Percentiles rank a stretch among this genome's conserved stretches.
Conservation (phyloP, 352 stramenopile species). For the Phytophthora pini region DNA sequence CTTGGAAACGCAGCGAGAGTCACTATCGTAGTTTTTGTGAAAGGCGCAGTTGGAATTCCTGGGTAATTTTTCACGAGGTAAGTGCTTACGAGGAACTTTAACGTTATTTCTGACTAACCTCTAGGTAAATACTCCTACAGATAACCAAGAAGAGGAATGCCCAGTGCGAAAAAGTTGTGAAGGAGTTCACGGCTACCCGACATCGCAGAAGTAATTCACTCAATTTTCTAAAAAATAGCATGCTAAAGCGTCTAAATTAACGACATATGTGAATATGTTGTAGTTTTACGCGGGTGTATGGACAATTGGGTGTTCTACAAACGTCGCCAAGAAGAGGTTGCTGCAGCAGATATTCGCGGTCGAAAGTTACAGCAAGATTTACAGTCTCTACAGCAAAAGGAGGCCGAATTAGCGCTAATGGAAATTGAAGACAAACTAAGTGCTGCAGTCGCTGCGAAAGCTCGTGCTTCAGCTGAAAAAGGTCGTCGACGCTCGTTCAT, state of each 20-base stretch:
- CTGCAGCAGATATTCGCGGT: slow-evolving; percentile 46
- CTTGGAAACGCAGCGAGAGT: slow-evolving; percentile 37
- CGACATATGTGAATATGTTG: neutral
- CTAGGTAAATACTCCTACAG: no score
- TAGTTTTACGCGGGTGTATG: slow-evolving; percentile 34
- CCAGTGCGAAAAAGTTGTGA: slow-evolving; percentile 29
- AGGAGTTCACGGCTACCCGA: slow-evolving; percentile 39
- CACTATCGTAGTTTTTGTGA: slow-evolving; percentile 22
- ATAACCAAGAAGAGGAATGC: slow-evolving; percentile 33
- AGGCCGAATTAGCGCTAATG: slow-evolving; percentile 47
- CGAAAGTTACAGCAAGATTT: slow-evolving; percentile 50
- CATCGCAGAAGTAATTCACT: slow-evolving; percentile 43
- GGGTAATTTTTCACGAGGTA: slow-evolving; percentile 47
- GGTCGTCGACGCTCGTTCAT: slow-evolving; percentile 49
- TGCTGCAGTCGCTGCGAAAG: slow-evolving; percentile 27
- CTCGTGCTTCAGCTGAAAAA: slow-evolving; percentile 35
- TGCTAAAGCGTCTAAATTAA: neutral
- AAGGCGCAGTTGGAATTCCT: slow-evolving; percentile 18
- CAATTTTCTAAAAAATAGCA: neutral
- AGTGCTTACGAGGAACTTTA: neutral
- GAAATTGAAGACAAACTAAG: slow-evolving; percentile 57
- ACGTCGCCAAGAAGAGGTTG: slow-evolving; percentile 49
- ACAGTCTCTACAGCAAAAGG: slow-evolving; percentile 30
- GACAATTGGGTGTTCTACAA: slow-evolving; percentile 51
- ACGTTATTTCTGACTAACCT: no score